Base-by-base conservation (phyloP, 495 filamentous ascomycete genomes). In the Extremus antarcticus region DNA sequence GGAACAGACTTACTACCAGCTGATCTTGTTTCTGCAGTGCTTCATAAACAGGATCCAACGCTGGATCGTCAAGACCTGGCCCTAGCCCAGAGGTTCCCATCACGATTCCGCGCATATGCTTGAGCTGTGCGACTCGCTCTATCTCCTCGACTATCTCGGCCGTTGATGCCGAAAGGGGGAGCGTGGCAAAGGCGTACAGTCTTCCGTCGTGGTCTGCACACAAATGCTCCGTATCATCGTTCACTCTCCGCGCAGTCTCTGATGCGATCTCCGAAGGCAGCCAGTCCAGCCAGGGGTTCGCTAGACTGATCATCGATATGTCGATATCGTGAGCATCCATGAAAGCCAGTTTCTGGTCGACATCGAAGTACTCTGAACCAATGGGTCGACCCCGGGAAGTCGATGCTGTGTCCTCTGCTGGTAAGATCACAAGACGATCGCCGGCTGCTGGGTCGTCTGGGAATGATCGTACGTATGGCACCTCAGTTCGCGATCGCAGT, bases 281-380 rank as follows among this genome's bases (percentile, higher is more conserved):
- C 65, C 95, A 95, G 68, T 95, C 91, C 0, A 97, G 79, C 91
- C 91, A 97, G 0, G 91, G 91, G 66, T 97, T 97, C 21, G 91
- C 91, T 43, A 95, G 84, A 0, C 86, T 90, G 65, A 97, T 80
- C 9, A 95, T 83, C 17, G 87, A 94, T 51, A 81, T 81, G 64
- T 84, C 78, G 63, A 97, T 95, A 22, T 69, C 66, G 65, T 97
- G 91, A 7, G 70, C 76, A 63, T 86, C 75, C 91, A 97, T 97
- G 70, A 97, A 97, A 19, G 76, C 68, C 3, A 95, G 74, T 51
- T 94, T 95, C 53, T 84, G 73, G 2, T 70, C 66, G 53, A 88
- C 80, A 47, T 84, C 81, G 52, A 78, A 83, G 69, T 87, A 92
- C 52, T 85, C 81, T 1, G 76, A 70, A 23, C 86, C 86, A n/a